phyloP scores from a whole-genome alignment of 1,139 yeast genomes.

The Yamadazyma triangularis region DNA sequence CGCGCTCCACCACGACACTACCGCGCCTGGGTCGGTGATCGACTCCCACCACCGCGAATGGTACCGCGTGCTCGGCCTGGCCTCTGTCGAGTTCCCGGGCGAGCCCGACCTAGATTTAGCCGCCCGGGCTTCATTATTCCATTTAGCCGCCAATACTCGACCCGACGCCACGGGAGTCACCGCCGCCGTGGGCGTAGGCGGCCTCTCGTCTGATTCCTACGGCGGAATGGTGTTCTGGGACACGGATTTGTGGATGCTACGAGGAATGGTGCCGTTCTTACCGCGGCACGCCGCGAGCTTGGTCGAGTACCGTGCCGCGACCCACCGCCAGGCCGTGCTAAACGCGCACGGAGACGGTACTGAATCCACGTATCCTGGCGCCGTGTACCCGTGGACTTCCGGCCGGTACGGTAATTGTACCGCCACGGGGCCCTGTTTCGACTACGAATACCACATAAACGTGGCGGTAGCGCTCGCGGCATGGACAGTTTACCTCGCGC shows the following conservation, averaged over 20 bases:
- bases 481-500: constrained; percentile 59
- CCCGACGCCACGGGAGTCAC: constrained; percentile 49
- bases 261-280: constrained; percentile 62
- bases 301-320: constrained; percentile 53
- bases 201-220: constrained; percentile 76
- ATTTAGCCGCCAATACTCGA: constrained; percentile 65
- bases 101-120: constrained; percentile 54
- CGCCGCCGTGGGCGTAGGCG: constrained; percentile 56
- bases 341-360: too few relatives aligned
- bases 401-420: constrained; percentile 73
- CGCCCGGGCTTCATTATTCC: constrained; percentile 66
- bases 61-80: too few relatives aligned
- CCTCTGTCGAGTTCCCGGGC: constrained; percentile 42
- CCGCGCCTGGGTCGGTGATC: too few relatives aligned
- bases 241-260: constrained; percentile 77
- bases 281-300: constrained; percentile 63
- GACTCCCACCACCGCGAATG: too few relatives aligned
- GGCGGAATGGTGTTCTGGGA: constrained; percentile 93
- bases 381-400: constrained; percentile 74
- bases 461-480: constrained; percentile 69
- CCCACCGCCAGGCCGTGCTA: constrained; percentile 61
- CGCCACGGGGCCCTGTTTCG: constrained; percentile 69
- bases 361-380: too few relatives aligned
- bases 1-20: too few relatives aligned
- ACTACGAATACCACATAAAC: constrained; percentile 76